Evolutionary conservation across 1,139 yeast genomes (phyloP), one percentile per base, ranked within the genome.

Genomic region (Yamadazyma conglobata): DNA sequence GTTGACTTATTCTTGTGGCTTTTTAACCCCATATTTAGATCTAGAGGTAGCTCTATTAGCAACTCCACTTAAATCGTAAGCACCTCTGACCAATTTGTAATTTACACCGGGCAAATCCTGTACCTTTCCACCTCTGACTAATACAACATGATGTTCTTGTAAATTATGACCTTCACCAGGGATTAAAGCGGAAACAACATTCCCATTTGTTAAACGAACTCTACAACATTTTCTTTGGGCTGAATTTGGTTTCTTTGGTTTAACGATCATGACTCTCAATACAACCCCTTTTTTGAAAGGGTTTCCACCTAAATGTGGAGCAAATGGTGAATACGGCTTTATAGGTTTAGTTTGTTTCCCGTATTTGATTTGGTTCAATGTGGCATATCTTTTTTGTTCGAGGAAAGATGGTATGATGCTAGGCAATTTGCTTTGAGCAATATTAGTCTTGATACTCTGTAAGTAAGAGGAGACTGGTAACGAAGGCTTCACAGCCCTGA

Each of bases 141-240:
- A 76, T 2, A 93, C 97, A 33, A 91, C 94, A 52, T 94, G 87
- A 63, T 93, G 99, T 60, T 93, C 99, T 64, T 91, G 97, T 24
- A 94, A 91, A 52, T 91, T 91, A 60, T 93, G 98, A 15, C 99
- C 98, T 54, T 91, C 97, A 35, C 99, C 99, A 9, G 97, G 96
- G 38, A 93, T 91, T 56, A 89, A 88, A 3, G 96, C 96, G 31
- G 94, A 81, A 12, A 91, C 75, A 31, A 85, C 81, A 45, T 80
- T 82, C 19, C 98, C 98, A 50, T 86, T 91, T 12, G 95, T 77
- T 40, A 93, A 71, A 58, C 96, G 75, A 17, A 93, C 98, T 67
- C 97, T 82, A 46, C 95, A 88, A 33, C 95, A 95, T 59, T 93
- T 93, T 63, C 99, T 77, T 61, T 88, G 91, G 11, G 99, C 96